Evolutionary conservation across 1,284 basidiomycete species (phyloP), one percentile per base, ranked within the genome.

Genomic region (Trichosporon faecale): DNA sequence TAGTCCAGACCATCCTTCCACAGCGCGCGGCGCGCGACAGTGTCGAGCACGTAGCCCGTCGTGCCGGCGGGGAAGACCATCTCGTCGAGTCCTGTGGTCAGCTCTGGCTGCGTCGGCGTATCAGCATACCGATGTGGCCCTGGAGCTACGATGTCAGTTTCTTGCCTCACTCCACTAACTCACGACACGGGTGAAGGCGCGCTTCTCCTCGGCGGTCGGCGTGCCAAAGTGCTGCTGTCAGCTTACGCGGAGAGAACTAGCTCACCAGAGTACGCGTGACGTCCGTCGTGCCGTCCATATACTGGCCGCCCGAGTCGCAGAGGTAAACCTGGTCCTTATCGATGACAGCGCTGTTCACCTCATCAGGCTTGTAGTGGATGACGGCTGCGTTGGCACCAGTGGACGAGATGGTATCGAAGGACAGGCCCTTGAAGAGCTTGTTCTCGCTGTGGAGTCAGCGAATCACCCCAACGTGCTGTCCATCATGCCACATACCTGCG

Each of bases 291-390:
- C 95, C 80, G 73, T 98, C 95, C 33, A 89, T 83, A 82, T 91
- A 98, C 84, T 98, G 95, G 1, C 88, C 92, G 77, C 96, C 96
- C 25, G 93, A 95, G 82, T 99, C 96, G 77, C 95, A 98, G 3
- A 98, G 87, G 82, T 99, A 98, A 66, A 97, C 89, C 89, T 92
- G 88, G 65, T 94, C 88, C 76, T 88, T 88, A 76, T 88, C 87
- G 73, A 99, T 91, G 21, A 89, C 85, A 0, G 91, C 90, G 76
- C 91, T 93, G 72, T 89, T 88, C 5, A 86, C 82, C n/a, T 89
- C 88, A 66, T 91, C 88, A 2, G 96, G 94, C 1, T 87, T 85
- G 82, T 99, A 99, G 81, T 99, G 96, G 70, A 99, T 98, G 76
- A 99, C 91, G 16, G 95, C 93, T 70, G 88, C 92, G 77, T 95